phyloP scores from a whole-genome alignment of 2,329 filamentous ascomycete species.

The Fusarium devonianum region DNA sequence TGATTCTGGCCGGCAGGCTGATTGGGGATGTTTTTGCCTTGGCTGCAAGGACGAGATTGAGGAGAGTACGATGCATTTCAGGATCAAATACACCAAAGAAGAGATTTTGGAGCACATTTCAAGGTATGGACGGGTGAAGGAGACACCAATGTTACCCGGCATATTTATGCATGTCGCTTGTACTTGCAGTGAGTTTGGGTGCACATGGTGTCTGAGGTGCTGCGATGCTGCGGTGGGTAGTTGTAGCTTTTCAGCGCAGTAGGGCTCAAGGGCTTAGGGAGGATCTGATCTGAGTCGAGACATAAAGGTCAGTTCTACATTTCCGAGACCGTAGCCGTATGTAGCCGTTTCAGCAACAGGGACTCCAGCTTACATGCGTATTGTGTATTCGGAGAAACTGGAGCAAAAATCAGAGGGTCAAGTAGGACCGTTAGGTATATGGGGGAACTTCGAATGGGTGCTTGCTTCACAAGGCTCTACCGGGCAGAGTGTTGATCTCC shows the following conservation, averaged over 20 bases:
- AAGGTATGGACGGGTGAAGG: slow-evolving; percentile 9
- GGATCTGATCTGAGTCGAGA: not conserved
- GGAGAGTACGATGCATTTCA: slow-evolving; percentile 8
- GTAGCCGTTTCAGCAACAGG: not conserved
- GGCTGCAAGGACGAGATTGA: slow-evolving; percentile 10
- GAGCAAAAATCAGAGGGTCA: not conserved
- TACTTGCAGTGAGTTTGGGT: not conserved
- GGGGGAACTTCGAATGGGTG: not conserved
- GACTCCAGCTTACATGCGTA: not conserved
- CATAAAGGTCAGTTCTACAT: not conserved
- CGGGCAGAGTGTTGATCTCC: not conserved
- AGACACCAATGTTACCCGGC: slow-evolving; percentile 10
- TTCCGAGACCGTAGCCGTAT: not conserved
- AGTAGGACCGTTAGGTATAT: not conserved
- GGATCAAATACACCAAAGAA: slow-evolving; percentile 15
- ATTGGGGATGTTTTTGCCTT: slow-evolving; percentile 25
- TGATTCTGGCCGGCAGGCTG: slow-evolving; percentile 2
- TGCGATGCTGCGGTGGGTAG: not conserved
- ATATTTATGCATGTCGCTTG: slow-evolving; percentile 6
- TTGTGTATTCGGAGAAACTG: not conserved
- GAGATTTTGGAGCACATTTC: too few species aligned
- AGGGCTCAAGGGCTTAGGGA: not conserved
- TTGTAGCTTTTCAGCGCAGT: not conserved
- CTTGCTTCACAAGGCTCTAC: slow-evolving; percentile 1
- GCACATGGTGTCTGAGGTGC: not conserved